Percentiles rank a stretch among this genome's conserved stretches.
Conservation (phyloP, 495 filamentous ascomycete species). For the Podospora pseudopauciseta region DNA sequence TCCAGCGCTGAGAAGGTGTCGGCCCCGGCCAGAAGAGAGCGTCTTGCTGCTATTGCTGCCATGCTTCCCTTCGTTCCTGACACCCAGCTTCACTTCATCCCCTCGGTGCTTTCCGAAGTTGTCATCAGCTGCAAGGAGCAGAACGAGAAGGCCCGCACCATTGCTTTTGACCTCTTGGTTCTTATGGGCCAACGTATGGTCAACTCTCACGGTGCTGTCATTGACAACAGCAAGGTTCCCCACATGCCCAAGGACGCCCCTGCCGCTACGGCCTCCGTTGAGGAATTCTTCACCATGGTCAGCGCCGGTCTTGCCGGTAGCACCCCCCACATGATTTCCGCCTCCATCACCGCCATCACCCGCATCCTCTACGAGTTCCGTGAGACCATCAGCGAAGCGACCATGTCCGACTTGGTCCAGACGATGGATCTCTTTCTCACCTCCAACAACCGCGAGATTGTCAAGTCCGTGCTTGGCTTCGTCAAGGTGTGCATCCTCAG, state of each 20-base stretch:
- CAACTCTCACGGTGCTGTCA: conserved; percentile 61
- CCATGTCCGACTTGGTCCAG: conserved; percentile 73
- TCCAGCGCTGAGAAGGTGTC: conserved; percentile 75
- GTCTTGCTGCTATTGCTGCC: conserved; percentile 74
- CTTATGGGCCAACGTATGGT: conserved; percentile 78
- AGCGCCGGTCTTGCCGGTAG: conserved; percentile 87
- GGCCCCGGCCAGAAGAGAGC: conserved; percentile 76
- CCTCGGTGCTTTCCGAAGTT: conserved; percentile 83
- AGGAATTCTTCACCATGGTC: conserved; percentile 98
- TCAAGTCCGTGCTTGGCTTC: conserved; percentile 87
- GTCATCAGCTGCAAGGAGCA: conserved; percentile 94
- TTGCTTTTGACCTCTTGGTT: conserved; percentile 87
- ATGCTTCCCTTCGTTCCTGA: conserved; percentile 73
- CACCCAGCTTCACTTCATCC: conserved; percentile 83
- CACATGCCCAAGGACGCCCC: conserved; percentile 79
- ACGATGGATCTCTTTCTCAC: conserved; percentile 94
- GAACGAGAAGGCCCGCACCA: conserved; percentile 86
- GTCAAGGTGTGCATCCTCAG: conserved; percentile 92
- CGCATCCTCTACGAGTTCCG: conserved; percentile 88
- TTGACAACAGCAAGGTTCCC: conserved; percentile 78
- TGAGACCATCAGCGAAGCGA: conserved; percentile 49
- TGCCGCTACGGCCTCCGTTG: conserved; percentile 69
- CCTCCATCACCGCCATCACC: conserved; percentile 86
- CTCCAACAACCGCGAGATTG: conserved; percentile 92
- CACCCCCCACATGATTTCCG: conserved; percentile 92